Evolutionary conservation across 345 rosid genomes (phyloP), one percentile per base, ranked within the genome.

Genomic region (Lenwebbia sp.): DNA sequence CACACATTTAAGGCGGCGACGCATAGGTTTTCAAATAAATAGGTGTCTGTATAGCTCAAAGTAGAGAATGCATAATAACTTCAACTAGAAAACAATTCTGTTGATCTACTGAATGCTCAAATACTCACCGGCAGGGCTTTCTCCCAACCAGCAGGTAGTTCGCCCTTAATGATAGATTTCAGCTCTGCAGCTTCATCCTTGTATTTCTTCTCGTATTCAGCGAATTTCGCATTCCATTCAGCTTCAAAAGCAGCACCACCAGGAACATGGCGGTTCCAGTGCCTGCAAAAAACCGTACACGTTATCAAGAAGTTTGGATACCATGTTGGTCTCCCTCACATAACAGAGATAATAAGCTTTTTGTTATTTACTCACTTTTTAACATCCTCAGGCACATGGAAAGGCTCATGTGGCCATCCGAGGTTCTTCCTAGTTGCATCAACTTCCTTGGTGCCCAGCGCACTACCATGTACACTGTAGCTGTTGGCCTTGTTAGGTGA

Each of bases 371-470:
- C 90, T 90, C 87, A 98, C 99, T 88, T 94, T 85, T 93, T 94
- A 86, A 98, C 98, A 84, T 96, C 98, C 82, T 95, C 99, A 28
- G 99, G 99, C 53, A 96, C 99, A 85, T 94, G 96, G 94, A 98
- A 94, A 33, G 99, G 98, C 91, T 94, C 98, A 54, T 87, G 86
- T 22, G 98, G 95, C 99, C 99, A 98, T 85, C 93, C 98, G 53
- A 98, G 99, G 93, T 98, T 98, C 89, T 92, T 86, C 92, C 99
- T 96, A 26, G 99, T 98, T 88, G 99, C 99, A 84, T 96, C 99
- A 37, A 98, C 99, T 95, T 98, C 99, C 91, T 96, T 98, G 90
- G 98, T 91, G 41, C 99, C 99, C 85, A 98, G 89, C 85, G 99
- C 99, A 90, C 96, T 93, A 44, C 99, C 99, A 62, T 98, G 99